A percentile compares a stretch with the other conserved stretches of the same genome.
Conservation (phyloP, 2,329 filamentous ascomycete genomes). For the Aspergillus unguis region DNA sequence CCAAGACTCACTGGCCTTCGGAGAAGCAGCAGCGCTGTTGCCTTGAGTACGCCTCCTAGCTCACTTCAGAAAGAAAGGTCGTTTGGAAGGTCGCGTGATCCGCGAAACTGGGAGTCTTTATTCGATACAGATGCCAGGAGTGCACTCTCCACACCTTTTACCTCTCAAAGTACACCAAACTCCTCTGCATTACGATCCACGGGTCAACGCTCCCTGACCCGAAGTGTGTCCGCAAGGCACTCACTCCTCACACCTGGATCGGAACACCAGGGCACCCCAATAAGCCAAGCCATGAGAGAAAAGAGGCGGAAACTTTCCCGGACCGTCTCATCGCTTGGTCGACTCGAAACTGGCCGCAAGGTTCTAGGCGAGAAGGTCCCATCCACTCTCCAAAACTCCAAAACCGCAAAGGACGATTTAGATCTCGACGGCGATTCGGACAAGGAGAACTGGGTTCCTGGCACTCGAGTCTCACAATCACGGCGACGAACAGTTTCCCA, state of each 20-base stretch:
- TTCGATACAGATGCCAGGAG: slow-evolving; percentile 77
- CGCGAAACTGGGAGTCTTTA: slow-evolving; percentile 86
- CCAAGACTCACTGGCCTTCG: slow-evolving; percentile 56
- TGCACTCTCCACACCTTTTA: slow-evolving; percentile 74
- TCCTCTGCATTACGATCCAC: slow-evolving; percentile 76
- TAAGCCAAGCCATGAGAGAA: slow-evolving; percentile 39
- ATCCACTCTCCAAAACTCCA: slow-evolving; percentile 27
- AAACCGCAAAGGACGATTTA: slow-evolving; percentile 32
- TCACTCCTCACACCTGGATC: slow-evolving; percentile 29
- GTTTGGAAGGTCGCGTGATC: slow-evolving; percentile 77
- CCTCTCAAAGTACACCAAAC: slow-evolving; percentile 63
- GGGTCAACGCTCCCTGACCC: slow-evolving; percentile 52
- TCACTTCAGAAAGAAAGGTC: slow-evolving; percentile 50
- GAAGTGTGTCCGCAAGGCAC: slow-evolving; percentile 56
- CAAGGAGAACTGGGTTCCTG: slow-evolving; percentile 82
- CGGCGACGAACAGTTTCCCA: slow-evolving; percentile 31
- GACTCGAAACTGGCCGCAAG: slow-evolving; percentile 51
- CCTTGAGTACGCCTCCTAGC: slow-evolving; percentile 56
- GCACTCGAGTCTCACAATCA: slow-evolving; percentile 42
- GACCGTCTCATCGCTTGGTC: slow-evolving; percentile 60
- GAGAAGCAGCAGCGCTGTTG: slow-evolving; percentile 68
- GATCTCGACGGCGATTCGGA: slow-evolving; percentile 70
- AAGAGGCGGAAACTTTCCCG: slow-evolving; percentile 65
- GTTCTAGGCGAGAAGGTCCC: slow-evolving; percentile 36
- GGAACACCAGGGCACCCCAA: slow-evolving; percentile 49